Conservation (phyloP, 306 rosid species). For the Aeschynomene evenia region DNA sequence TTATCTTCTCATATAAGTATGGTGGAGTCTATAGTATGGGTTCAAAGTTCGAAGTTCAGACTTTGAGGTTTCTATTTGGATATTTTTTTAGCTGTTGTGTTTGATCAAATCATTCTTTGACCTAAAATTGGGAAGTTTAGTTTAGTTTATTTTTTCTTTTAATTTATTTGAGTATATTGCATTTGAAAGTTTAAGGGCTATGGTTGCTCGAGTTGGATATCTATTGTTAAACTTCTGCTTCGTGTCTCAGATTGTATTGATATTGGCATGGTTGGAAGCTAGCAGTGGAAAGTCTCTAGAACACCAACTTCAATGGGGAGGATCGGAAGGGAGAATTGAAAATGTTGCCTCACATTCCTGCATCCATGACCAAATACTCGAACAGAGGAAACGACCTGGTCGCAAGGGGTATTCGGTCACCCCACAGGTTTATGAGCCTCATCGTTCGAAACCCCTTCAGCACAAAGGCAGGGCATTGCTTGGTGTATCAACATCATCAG, state of each 20-base stretch:
- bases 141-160: neutral
- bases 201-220: constrained; percentile 17
- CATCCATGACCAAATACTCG: constrained; percentile 91
- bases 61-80: neutral
- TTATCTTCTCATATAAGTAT: neutral
- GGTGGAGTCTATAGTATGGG: neutral
- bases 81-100: constrained; percentile 2
- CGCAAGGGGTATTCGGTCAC: constrained; percentile 83
- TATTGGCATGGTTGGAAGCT: constrained; percentile 58
- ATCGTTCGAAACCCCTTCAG: constrained; percentile 47
- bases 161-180: constrained; percentile 9
- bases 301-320: constrained; percentile 40
- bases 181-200: neutral
- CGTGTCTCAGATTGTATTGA: constrained; percentile 65
- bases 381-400: constrained; percentile 89
- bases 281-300: constrained; percentile 49
- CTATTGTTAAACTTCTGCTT: constrained; percentile 24
- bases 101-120: neutral
- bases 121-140: constrained; percentile 18
- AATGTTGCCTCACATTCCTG: constrained; percentile 83
- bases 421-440: constrained; percentile 73
- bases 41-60: neutral
- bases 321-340: constrained; percentile 42
- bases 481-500: constrained; percentile 44
- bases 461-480: constrained; percentile 78